Conservation (phyloP, 495 filamentous ascomycete genomes). For the Xylaria acuta region DNA sequence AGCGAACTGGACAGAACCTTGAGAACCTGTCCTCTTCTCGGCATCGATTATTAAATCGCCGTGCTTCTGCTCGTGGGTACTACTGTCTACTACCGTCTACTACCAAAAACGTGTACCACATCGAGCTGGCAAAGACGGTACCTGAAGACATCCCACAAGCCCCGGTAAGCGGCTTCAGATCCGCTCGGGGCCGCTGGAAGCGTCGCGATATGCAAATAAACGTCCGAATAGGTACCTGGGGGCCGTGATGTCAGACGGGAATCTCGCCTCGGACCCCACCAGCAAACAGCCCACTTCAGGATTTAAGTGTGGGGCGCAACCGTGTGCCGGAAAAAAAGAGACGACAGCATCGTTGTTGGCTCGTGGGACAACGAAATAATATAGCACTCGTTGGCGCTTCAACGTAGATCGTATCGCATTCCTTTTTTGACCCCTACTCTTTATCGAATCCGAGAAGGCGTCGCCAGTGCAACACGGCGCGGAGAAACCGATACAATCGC, state of each 20-base stretch:
- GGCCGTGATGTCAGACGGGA: not conserved
- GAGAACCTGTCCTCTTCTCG: not conserved
- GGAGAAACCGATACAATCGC: not conserved
- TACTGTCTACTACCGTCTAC: not conserved
- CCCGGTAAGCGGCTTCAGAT: not conserved
- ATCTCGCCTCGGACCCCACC: not conserved
- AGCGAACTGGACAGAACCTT: not conserved
- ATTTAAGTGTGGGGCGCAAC: not conserved
- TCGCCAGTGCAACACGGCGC: not conserved
- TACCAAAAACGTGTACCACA: not conserved
- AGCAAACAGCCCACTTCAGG: conserved; percentile 19
- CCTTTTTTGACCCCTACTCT: not conserved
- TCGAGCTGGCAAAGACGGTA: not conserved
- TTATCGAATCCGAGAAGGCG: not conserved
- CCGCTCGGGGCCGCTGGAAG: not conserved
- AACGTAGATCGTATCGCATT: not conserved
- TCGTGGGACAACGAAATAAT: not conserved
- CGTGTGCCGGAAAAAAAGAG: conserved; percentile 2
- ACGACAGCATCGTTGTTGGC: not conserved
- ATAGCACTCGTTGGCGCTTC: not conserved
- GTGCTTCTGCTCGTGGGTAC: not conserved
- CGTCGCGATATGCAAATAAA: not conserved
- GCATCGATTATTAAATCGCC: not conserved
- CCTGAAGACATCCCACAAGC: not conserved
- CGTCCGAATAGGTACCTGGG: not conserved